Percentiles rank a stretch among this genome's conserved stretches.
phyloP scores from a whole-genome alignment of 2,329 filamentous ascomycete genomes.

The Stagonosporopsis chrysanthemi region DNA sequence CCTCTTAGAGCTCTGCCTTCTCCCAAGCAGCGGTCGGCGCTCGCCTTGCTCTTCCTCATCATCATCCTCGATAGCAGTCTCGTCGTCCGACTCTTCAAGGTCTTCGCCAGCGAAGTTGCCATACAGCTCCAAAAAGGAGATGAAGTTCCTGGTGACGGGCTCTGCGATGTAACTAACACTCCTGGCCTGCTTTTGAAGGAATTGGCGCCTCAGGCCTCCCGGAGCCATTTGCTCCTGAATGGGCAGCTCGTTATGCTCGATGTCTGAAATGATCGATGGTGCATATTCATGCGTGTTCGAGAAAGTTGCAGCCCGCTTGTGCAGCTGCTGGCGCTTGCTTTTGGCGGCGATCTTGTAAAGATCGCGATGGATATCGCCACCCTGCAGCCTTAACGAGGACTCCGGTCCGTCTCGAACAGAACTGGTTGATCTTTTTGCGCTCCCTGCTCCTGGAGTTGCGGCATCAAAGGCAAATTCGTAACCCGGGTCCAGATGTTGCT shows the following conservation, averaged over 20 bases:
- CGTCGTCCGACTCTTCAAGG: slow-evolving; percentile 65
- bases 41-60: slow-evolving; percentile 64
- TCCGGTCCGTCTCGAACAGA: slow-evolving; percentile 50
- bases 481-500: slow-evolving; percentile 52
- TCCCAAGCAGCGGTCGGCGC: slow-evolving; percentile 66
- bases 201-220: slow-evolving; percentile 63
- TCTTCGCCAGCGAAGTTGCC: slow-evolving; percentile 81
- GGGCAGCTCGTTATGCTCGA: slow-evolving; percentile 49
- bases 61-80: slow-evolving; percentile 61
- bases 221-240: slow-evolving; percentile 58
- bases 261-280: slow-evolving; percentile 30
- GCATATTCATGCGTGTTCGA: slow-evolving; percentile 58
- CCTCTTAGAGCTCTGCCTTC: slow-evolving; percentile 60
- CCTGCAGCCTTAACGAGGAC: slow-evolving; percentile 75
- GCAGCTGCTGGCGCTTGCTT: slow-evolving; percentile 53
- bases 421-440: slow-evolving; percentile 34
- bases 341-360: slow-evolving; percentile 76
- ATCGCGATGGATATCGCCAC: slow-evolving; percentile 80
- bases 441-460: slow-evolving; percentile 32
- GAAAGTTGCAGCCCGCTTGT: slow-evolving; percentile 71
- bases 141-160: slow-evolving; percentile 72
- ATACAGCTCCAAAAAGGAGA: slow-evolving; percentile 78
- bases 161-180: slow-evolving; percentile 55
- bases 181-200: slow-evolving; percentile 53
- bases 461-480: slow-evolving; percentile 54